phyloP scores from a whole-genome alignment of 352 stramenopile genomes.

The Pythium dissimile region DNA sequence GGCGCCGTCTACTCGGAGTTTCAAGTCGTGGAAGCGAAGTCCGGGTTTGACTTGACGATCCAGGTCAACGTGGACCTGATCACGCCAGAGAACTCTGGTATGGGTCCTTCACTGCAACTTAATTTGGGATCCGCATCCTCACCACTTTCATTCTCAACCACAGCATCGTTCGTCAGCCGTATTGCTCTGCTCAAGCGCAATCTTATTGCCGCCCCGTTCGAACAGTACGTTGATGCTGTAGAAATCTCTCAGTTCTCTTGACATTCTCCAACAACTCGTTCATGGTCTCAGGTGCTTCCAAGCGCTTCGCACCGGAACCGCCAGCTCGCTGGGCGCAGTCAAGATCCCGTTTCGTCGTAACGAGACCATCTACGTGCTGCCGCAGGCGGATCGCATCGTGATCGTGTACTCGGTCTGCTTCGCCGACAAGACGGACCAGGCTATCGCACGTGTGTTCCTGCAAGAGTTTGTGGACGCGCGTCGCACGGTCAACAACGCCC shows the following conservation, averaged over 20 bases:
- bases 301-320: slow-evolving; percentile 63
- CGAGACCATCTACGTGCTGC: slow-evolving; percentile 85
- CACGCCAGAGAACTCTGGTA: slow-evolving; percentile 63
- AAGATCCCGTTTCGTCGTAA: slow-evolving; percentile 86
- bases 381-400: slow-evolving; percentile 85
- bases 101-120: neutral
- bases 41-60: slow-evolving; percentile 78
- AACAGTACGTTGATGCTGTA: slow-evolving; percentile 41
- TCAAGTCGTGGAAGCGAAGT: slow-evolving; percentile 52
- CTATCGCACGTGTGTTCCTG: slow-evolving; percentile 89
- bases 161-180: slow-evolving; percentile 70
- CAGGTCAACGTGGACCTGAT: slow-evolving; percentile 77
- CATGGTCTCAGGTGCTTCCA: slow-evolving; percentile 54
- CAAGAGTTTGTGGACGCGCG: slow-evolving; percentile 92
- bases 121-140: neutral
- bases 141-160: neutral
- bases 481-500: slow-evolving; percentile 92
- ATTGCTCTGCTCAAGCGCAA: slow-evolving; percentile 82
- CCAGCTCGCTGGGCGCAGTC: slow-evolving; percentile 49
- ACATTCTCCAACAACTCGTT: neutral
- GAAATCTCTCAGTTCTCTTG: neutral
- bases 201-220: slow-evolving; percentile 71
- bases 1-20: slow-evolving; percentile 72
- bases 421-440: slow-evolving; percentile 91
- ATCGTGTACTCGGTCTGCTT: slow-evolving; percentile 93